phyloP scores from a whole-genome alignment of 2,329 filamentous ascomycete species.

The Rhexocercosporidium sp. region DNA sequence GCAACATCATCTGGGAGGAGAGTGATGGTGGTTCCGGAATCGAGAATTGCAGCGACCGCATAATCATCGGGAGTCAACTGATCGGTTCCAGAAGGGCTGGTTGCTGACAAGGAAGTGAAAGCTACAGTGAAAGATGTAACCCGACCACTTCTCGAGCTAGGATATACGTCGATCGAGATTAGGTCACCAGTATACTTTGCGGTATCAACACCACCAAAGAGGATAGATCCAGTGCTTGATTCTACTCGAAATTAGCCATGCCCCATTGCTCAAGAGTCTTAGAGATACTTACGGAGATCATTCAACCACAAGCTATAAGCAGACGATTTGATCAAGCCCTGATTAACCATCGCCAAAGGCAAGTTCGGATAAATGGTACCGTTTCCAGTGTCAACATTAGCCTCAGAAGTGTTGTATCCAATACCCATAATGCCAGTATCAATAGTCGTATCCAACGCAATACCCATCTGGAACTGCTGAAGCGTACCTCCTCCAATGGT shows the following conservation, averaged over 20 bases:
- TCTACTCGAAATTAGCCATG: conserved; percentile 32
- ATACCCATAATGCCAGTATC: conserved; percentile 63
- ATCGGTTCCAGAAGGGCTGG: conserved; percentile 46
- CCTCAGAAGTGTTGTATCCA: conserved; percentile 52
- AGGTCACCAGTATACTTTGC: conserved; percentile 50
- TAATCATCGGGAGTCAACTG: conserved; percentile 40
- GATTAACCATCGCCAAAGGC: conserved; percentile 44
- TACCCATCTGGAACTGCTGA: conserved; percentile 58
- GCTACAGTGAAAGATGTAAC: conserved; percentile 42
- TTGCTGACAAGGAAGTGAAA: conserved; percentile 41
- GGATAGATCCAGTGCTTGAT: conserved; percentile 42
- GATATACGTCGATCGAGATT: conserved; percentile 41
- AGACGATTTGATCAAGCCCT: conserved; percentile 50
- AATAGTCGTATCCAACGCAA: conserved; percentile 54
- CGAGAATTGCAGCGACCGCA: conserved; percentile 59
- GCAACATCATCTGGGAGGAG: conserved; percentile 66
- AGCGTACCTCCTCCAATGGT: conserved; percentile 55
- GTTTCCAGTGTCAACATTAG: conserved; percentile 54
- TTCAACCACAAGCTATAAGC: conserved; percentile 48
- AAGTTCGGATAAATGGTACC: conserved; percentile 45
- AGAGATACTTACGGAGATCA: conserved; percentile 40
- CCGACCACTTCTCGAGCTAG: conserved; percentile 16
- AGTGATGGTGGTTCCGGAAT: conserved; percentile 71
- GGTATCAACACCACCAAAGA: conserved; percentile 55
- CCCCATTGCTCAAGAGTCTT: neutral